phyloP scores from a whole-genome alignment of 2,329 filamentous ascomycete genomes.

The Fusarium subtropicale region DNA sequence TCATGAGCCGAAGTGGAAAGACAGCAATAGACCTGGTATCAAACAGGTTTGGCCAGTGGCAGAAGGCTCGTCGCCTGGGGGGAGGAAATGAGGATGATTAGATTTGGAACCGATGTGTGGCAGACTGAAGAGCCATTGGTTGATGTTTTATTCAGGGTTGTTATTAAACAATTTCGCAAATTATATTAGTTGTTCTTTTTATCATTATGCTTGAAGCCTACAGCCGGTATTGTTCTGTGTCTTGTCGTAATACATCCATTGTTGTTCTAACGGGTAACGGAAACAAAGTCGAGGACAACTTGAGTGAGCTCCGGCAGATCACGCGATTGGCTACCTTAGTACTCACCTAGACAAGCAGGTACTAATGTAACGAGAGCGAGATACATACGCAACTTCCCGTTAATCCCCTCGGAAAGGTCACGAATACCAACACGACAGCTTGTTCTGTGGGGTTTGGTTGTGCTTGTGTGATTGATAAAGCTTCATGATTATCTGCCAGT shows the following conservation, averaged over 20 bases:
- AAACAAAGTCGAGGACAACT: neutral
- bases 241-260: neutral
- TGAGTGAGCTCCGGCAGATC: neutral
- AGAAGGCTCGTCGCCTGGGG: neutral
- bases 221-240: neutral
- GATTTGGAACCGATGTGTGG: too few species aligned
- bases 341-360: too few species aligned
- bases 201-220: neutral
- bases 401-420: neutral
- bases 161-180: neutral
- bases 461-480: conserved; percentile 27
- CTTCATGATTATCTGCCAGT: conserved; percentile 28
- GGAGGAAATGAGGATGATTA: neutral
- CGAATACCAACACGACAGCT: conserved; percentile 3
- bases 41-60: too few species aligned
- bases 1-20: too few species aligned
- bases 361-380: neutral
- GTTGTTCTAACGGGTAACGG: neutral
- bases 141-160: too few species aligned
- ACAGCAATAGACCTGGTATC: too few species aligned
- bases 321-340: neutral
- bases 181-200: neutral
- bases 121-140: too few species aligned
- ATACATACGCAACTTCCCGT: neutral
- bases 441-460: conserved; percentile 16